Evolutionary conservation across 345 rosid species (phyloP), one percentile per base, ranked within the genome.

Genomic region (Kernera saxatilis): DNA sequence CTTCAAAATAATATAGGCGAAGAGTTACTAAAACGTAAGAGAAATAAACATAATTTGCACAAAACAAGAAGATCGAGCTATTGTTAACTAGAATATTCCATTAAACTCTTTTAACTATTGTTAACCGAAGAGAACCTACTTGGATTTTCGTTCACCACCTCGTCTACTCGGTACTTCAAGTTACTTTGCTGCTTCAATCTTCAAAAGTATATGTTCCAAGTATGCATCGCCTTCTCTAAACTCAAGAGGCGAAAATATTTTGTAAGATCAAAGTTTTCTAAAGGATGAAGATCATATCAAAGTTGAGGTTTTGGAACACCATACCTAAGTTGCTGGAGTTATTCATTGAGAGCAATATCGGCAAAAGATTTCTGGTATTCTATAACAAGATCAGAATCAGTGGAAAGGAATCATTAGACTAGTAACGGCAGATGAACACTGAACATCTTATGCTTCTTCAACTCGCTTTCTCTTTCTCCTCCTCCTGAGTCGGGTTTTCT

Each of bases 381-480:
- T 94, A 80, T 29, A 50, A n/a, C 64, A 22, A 54, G 64, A 81
- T 2, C 21, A 74, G 3, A 61, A 46, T 54, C 48, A 41, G n/a
- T n/a, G 2, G 37, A 64, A 9, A 19, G 1, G 69, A 58, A 18
- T 25, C 13, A 7, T 43, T 44, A 72, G 32, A 72, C 41, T 36
- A 41, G 22, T 41, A 43, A 54, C 39, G 51, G 43, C 40, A 74
- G 37, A 69, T 18, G 58, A 54, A 50, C 61, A 73, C 2, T 23
- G 4, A 41, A 19, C 54, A 84, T 87, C 92, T 52, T 63, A 26
- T 21, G 78, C 75, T 27, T 88, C 91, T 80, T 93, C 97, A 26
- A 82, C 83, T 73, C 82, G 81, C 50, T 83, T 84, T 77, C 96
- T 77, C 74, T 80, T 85, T 58, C 74, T 85, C 81, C 94, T 86